Evolutionary conservation across 108 stramenopile species (phyloP).

Genomic region (Cyclotella atomus): DNA sequence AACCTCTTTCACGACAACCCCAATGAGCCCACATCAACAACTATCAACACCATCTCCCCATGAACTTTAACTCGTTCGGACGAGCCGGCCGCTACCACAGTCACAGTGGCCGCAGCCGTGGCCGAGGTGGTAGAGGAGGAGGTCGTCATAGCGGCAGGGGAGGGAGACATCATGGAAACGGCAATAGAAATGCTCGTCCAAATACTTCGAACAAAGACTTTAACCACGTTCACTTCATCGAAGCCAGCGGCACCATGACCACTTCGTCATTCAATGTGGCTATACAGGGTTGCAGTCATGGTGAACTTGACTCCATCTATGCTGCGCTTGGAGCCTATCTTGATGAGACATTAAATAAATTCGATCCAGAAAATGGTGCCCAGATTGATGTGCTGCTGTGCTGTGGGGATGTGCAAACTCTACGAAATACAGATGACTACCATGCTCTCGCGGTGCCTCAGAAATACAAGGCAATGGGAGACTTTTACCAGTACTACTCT

Average conservation of each 20-base stretch:
- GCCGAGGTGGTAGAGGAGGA: constrained; percentile 9
- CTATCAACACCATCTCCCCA: no score
- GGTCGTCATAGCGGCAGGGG: constrained; percentile 2
- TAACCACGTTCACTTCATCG: constrained; percentile 35
- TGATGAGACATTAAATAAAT: not conserved
- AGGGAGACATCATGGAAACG: not conserved
- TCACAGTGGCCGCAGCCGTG: not conserved
- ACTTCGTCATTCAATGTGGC: constrained; percentile 74
- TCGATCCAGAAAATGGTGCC: no score
- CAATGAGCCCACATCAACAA: no score
- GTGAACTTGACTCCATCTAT: constrained; percentile 95
- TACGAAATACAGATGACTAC: constrained; percentile 88
- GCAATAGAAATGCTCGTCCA: constrained; percentile 8
- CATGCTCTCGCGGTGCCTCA: constrained; percentile 86
- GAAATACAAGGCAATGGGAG: constrained; percentile 89
- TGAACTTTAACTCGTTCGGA: constrained; percentile 12
- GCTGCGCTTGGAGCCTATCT: constrained; percentile 66
- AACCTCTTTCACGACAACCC: no score
- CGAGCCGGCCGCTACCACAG: not conserved
- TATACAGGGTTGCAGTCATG: constrained; percentile 99
- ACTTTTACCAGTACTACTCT: constrained; percentile 92
- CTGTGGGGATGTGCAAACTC: constrained; percentile 98
- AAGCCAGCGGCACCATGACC: constrained; percentile 26
- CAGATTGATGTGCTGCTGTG: constrained; percentile 94
- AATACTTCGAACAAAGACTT: no score